Evolutionary conservation across 2,329 filamentous ascomycete genomes (phyloP), one percentile per base, ranked within the genome.

Genomic region (Aureobasidium melanogenum): DNA sequence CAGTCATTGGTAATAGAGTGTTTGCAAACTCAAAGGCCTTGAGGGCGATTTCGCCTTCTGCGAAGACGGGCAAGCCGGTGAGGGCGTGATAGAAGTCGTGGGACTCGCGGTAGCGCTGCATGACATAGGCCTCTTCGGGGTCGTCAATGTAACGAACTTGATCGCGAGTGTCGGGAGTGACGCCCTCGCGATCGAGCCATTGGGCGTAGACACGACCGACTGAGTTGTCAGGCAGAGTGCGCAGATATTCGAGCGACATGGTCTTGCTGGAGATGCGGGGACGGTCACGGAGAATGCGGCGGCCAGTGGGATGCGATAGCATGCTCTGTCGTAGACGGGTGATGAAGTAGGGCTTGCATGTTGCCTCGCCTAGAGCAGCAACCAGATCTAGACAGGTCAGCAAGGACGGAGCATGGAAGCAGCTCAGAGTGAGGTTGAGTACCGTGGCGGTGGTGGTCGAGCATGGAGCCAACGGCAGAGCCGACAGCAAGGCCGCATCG

Each of bases 11-110:
- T 60, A 99, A 77, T 36, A 95, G 76, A 1, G 92, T 97, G 71
- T 97, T 99, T 28, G 91, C 86, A 73, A 96, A 99, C 77, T 99
- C 94, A 67, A 99, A 96, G 0, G 92, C 91, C 77, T 99, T 99
- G 67, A 99, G 82, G n/a, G 93, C 94, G 14, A 99, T 83, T 79
- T 99, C 94, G 28, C 94, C 94, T 78, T 99, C 94, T n/a, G 91
- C 83, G 65, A 96, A 88, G 44, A 95, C 84, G 0, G 94, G 94
- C 51, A 99, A 76, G 0, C 93, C 93, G 0, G 92, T 96, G 57
- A 99, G 80, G 0, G 94, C 93, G 74, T 99, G 94, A 77, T 95
- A 97, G 75, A 99, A 97, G 73, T 99, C 94, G 74, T 99, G 94
- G 67, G 89, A 96, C 76, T 99, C 94, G 64, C 94, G 86, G 75